Evolutionary conservation across 805 yeast genomes (phyloP), one percentile per base, ranked within the genome.

Genomic region (Danielozyma ontarioensis): DNA sequence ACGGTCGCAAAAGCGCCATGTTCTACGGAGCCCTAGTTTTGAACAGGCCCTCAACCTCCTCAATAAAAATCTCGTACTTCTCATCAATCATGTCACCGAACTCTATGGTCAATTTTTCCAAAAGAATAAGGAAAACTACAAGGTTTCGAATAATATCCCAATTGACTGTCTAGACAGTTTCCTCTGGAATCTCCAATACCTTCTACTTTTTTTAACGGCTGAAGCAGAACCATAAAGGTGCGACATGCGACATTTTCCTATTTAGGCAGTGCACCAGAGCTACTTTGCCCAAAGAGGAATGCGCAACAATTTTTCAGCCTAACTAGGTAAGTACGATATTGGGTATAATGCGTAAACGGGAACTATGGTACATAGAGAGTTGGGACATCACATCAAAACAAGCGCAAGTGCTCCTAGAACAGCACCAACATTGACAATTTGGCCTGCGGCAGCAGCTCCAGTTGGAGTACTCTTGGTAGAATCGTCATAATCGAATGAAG

Each of bases 81-180:
- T 65, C 14, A 42, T 59, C 8, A 40, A 51, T 19, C 46, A 47
- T 23, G 39, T 52, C 12, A 45, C 46, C n/a, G 48, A 40, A 13
- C 26, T 40, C 5, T 43, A 42, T 33, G 25, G 41, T 13, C 41
- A 36, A 28, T 44, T 42, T 15, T 29, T 33, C 28, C 30, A 36
- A 25, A 32, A 32, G 17, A 33, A 35, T 19, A 32, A 36, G 10
- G 35, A 33, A 30, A 25, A 27, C 25, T 27, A 34, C 18, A 36
- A 32, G 14, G 17, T 39, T 13, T 41, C 48, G 5, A 31, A 33
- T 19, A 50, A 46, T 25, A 48, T 64, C 11, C 70, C 71, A 2
- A 39, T 51, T 5, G 70, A 65, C 29, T 61, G 68, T 33, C 31
- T 54, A 13, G 72, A 65, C 41, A 63, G 64, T 36, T 54, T 64